Base-by-base conservation (phyloP, 225 moss, liverwort and hornwort genomes). In the Marchantia paleacea region DNA sequence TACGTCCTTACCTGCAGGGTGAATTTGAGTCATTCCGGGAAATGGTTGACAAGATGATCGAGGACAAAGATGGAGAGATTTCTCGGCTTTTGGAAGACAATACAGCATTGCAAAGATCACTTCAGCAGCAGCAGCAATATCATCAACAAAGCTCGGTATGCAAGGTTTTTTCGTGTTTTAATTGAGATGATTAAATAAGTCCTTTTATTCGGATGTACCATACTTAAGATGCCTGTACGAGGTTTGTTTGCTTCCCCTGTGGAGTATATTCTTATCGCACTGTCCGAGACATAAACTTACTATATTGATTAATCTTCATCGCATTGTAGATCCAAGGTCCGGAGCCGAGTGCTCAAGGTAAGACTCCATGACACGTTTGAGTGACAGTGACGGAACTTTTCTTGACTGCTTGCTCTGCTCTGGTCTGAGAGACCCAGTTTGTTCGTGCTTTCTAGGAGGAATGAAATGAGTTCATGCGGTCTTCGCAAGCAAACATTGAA, bases 1-100 rank as follows among this genome's bases (percentile, higher is more conserved):
- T 31, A 22, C 19, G n/a, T 20, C 31, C 55, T 6, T 53, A 55
- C 22, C 18, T 86, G 78, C 85, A 92, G 89, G 85, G 58, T 28
- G 97, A 97, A 78, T 92, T 91, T 71, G 89, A 93, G 65, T 90
- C 92, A 55, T 95, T 91, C 84, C 93, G 91, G 68, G 93, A 93
- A 75, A 88, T 95, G 84, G 91, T 91, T 39, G 91, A 93, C 84
- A 89, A 87, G 39, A 91, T 92, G 89, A 91, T 95, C 88, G 86
- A 90, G 83, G 95, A 86, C 13, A 97, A 95, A 85, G 97, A 97
- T 79, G 82, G 90, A 81, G 97, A 97, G 80, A 91, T 97, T 49
- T 81, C 91, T 75, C 93, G 93, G 75, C 85, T 97, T 18, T 78
- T 91, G 63, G 89, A 93, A 78, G 92, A 97, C 52, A 93, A 79